Conservation (phyloP, 1,139 yeast species). For the Taphrina communis region DNA sequence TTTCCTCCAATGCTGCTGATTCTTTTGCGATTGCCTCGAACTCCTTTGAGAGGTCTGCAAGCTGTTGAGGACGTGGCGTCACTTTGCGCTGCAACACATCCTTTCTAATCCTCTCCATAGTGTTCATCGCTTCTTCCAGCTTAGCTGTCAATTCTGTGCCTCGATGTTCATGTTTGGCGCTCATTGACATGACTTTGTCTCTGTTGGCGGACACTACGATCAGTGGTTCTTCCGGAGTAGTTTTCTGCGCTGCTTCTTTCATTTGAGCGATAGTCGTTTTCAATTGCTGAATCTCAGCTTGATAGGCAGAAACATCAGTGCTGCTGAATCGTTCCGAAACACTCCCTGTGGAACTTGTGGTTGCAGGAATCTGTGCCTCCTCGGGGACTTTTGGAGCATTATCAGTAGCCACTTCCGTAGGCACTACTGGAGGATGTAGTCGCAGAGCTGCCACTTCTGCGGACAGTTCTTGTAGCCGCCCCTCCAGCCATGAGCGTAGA, state of each 20-base stretch:
- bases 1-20: constrained; percentile 63
- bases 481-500: constrained; percentile 50
- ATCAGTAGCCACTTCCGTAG: not conserved
- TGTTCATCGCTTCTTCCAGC: constrained; percentile 90
- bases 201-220: constrained; percentile 15
- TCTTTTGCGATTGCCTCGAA: constrained; percentile 63
- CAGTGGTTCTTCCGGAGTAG: not conserved
- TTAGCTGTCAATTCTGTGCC: constrained; percentile 61
- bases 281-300: constrained; percentile 50
- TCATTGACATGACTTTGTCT: constrained; percentile 29
- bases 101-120: constrained; percentile 84
- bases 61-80: constrained; percentile 75
- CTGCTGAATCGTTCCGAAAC: not conserved
- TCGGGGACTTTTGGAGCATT: not conserved
- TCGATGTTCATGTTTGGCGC: constrained; percentile 34
- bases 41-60: constrained; percentile 70
- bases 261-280: constrained; percentile 48
- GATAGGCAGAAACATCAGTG: not conserved
- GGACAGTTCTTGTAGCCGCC: constrained; percentile 49
- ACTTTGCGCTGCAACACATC: constrained; percentile 95
- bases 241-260: not conserved
- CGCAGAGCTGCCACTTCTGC: constrained; percentile 43
- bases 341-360: not conserved
- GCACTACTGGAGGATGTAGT: not conserved
- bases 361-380: not conserved